Evolutionary conservation across 768 basidiomycete species (phyloP).

Genomic region (Royoungia palumana): DNA sequence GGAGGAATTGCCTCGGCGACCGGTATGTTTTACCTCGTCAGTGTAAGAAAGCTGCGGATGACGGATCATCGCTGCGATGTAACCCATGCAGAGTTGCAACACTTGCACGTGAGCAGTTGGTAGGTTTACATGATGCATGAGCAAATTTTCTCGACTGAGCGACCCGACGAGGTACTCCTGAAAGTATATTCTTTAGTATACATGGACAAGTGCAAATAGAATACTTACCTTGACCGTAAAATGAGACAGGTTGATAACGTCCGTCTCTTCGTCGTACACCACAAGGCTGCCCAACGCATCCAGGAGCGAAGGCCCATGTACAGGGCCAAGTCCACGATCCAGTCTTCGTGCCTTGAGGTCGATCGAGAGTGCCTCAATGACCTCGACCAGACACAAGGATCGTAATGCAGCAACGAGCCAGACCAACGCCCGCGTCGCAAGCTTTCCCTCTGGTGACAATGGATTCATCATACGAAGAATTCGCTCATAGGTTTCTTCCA

Average conservation of each 20-base stretch:
- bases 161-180: constrained; percentile 9
- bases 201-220: no score
- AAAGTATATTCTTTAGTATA: no score
- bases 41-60: background rate
- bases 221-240: constrained; percentile 14
- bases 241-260: constrained; percentile 10
- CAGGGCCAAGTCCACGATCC: no score
- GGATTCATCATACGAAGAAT: constrained; percentile 9
- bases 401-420: constrained; percentile 16
- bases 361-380: constrained; percentile 11
- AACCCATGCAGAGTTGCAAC: background rate
- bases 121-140: background rate
- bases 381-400: constrained; percentile 2
- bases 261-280: background rate
- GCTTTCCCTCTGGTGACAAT: background rate
- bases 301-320: background rate
- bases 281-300: constrained; percentile 8
- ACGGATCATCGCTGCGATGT: background rate
- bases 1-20: background rate
- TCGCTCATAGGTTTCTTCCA: constrained; percentile 18
- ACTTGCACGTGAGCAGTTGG: background rate
- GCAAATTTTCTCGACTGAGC: background rate
- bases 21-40: background rate
- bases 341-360: constrained; percentile 1
- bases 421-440: constrained; percentile 3